Conservation (phyloP, 148 eudicot species). For the Selenicereus undatus region DNA sequence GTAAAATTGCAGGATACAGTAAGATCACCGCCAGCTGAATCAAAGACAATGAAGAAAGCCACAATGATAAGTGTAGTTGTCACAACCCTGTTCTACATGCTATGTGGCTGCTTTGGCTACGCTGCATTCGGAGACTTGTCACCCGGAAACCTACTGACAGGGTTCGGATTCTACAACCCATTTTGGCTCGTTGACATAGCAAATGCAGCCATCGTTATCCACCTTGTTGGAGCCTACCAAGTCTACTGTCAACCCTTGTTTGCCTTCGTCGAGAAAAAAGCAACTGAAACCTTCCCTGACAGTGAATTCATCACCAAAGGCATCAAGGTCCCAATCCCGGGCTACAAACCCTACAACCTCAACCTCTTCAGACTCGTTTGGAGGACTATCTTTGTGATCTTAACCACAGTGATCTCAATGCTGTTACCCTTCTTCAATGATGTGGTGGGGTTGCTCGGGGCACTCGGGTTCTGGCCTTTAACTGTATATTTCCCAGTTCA, state of each 20-base stretch:
- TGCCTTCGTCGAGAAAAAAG: conserved; percentile 46
- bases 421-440: conserved; percentile 53
- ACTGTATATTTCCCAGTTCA: conserved; percentile 50
- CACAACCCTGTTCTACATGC: conserved; percentile 51
- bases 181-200: conserved; percentile 60
- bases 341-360: conserved; percentile 31
- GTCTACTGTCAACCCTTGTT: conserved; percentile 53
- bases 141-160: conserved; percentile 51
- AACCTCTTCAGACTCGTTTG: conserved; percentile 42
- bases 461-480: conserved; percentile 59
- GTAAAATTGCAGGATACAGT: conserved; percentile 32
- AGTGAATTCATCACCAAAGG: conserved; percentile 39
- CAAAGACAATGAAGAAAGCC: conserved; percentile 54
- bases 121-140: conserved; percentile 54
- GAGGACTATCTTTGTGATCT: conserved; percentile 45
- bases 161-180: conserved; percentile 62
- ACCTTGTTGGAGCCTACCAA: conserved; percentile 56
- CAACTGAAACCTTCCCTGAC: conserved; percentile 32
- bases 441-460: conserved; percentile 54
- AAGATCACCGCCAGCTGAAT: conserved; percentile 45
- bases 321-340: conserved; percentile 35
- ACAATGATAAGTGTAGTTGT: conserved; percentile 41
- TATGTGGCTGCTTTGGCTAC: conserved; percentile 53
- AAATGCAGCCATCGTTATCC: conserved; percentile 49
- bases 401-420: conserved; percentile 49